Base-by-base conservation (phyloP, 768 basidiomycete genomes). In the Termitomyces sp. region DNA sequence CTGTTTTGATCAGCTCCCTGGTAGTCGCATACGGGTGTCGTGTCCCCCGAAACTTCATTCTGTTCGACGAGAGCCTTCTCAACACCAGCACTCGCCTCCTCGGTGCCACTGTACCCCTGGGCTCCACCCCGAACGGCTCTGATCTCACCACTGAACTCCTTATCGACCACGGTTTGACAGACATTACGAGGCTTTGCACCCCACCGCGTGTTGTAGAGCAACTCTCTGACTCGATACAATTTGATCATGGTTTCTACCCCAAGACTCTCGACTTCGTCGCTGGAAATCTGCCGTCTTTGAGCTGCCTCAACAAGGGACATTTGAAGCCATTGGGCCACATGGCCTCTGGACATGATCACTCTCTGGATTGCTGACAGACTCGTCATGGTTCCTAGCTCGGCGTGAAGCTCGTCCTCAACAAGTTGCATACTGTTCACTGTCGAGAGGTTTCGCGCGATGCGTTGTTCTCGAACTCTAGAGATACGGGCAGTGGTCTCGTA, bases 381-480 rank as follows among this genome's bases (percentile, higher is more conserved):
- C n/a, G 7, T 42, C 40, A 6, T 33, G 13, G 42, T 13, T 3
- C 40, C 18, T 0, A 55, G 22, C n/a, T 55, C 55, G n/a, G 13
- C 55, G 28, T 9, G 28, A 20, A 55, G 40, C n/a, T 42, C 40
- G 28, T 20, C 18, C 12, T 44, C 40, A 20, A 55, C 18, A 24
- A 55, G 40, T 33, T 32, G 1, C 9, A 32, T 20, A 4, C 40
- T 55, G n/a, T 28, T 44, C 40, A 15, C 20, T 12, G 16, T 33
- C 40, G 55, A 33, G 3, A 44, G 40, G 9, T n/a, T 33, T 32
- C 7, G 18, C 13, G 40, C 11, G 4, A 55, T 42, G 18, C 40
- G 55, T n/a, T 55, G 55, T 42, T 55, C 55, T 7, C 55, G 40
- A 33, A 44, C 13, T 44, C 55, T 44, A 32, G 40, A 55, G 28